phyloP scores from a whole-genome alignment of 1,284 basidiomycete species.

The Prillingera fragicola region DNA sequence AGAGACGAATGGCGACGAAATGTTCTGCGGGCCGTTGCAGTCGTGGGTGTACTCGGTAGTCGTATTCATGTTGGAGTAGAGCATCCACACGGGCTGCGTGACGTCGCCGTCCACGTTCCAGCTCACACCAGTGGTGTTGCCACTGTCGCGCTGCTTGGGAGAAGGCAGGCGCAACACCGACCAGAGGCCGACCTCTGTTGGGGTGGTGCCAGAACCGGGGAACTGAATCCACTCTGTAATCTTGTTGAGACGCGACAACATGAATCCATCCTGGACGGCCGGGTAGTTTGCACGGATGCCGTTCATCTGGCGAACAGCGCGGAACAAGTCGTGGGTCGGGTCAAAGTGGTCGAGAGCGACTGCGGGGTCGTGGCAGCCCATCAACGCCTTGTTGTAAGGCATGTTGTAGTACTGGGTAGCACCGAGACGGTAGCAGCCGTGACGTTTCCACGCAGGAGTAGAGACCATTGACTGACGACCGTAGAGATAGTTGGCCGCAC shows the following conservation, averaged over 20 bases:
- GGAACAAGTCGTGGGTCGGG: constrained; percentile 70
- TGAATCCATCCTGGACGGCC: constrained; percentile 75
- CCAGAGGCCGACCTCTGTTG: constrained; percentile 80
- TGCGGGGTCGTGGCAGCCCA: constrained; percentile 80
- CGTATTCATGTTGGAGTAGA: constrained; percentile 76
- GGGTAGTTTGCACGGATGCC: constrained; percentile 63
- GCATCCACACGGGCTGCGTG: constrained; percentile 64
- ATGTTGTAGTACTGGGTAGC: constrained; percentile 87
- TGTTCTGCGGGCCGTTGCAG: constrained; percentile 60
- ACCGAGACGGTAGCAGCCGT: constrained; percentile 82
- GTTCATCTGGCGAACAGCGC: constrained; percentile 66
- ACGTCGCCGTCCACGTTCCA: constrained; percentile 48
- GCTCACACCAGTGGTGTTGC: constrained; percentile 48
- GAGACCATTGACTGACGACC: constrained; percentile 86
- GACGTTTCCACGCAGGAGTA: constrained; percentile 78
- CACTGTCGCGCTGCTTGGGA: constrained; percentile 51
- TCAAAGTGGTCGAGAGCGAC: constrained; percentile 89
- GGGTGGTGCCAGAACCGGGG: constrained; percentile 72
- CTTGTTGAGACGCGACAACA: constrained; percentile 69
- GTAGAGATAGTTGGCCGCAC: constrained; percentile 72
- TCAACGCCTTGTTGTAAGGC: constrained; percentile 66
- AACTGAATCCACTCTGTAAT: constrained; percentile 71
- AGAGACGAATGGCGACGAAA: constrained; percentile 65
- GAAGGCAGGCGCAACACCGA: constrained; percentile 62
- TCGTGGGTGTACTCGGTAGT: constrained; percentile 61